Percentiles rank a stretch among this genome's conserved stretches.
Conservation (phyloP, 2,329 filamentous ascomycete genomes). For the Penicillium hesseltinei region DNA sequence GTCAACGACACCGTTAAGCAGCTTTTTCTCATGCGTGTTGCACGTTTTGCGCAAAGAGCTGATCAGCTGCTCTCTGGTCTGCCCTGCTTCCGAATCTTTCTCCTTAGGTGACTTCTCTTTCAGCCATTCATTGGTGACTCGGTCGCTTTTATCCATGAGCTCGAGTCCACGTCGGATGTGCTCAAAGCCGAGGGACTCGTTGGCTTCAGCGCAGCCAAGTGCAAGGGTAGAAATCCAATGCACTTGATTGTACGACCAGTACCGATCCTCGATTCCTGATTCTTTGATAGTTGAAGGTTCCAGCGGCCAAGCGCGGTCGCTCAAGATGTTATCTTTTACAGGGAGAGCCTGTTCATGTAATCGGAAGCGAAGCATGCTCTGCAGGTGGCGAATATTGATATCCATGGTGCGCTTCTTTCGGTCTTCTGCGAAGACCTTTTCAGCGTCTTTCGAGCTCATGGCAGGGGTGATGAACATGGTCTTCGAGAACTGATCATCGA, state of each 20-base stretch:
- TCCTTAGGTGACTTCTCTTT: slow-evolving; percentile 34
- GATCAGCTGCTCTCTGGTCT: slow-evolving; percentile 44
- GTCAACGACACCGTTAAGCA: slow-evolving; percentile 79
- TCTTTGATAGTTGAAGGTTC: slow-evolving; percentile 30
- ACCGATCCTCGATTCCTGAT: slow-evolving; percentile 49
- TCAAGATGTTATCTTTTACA: slow-evolving; percentile 36
- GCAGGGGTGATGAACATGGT: slow-evolving; percentile 56
- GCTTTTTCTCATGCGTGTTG: slow-evolving; percentile 76
- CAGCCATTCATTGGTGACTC: slow-evolving; percentile 39
- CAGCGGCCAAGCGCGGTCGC: slow-evolving; percentile 31
- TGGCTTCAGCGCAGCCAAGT: slow-evolving; percentile 48
- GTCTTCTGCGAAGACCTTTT: slow-evolving; percentile 48
- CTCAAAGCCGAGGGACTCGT: slow-evolving; percentile 41
- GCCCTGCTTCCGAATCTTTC: slow-evolving; percentile 31
- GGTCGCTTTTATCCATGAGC: slow-evolving; percentile 44
- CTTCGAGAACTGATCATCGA: slow-evolving; percentile 49
- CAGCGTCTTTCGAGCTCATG: slow-evolving; percentile 38
- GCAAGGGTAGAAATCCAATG: slow-evolving; percentile 59
- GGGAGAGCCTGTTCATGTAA: slow-evolving; percentile 33
- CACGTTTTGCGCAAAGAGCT: slow-evolving; percentile 56
- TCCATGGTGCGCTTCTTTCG: slow-evolving; percentile 49
- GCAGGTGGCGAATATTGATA: slow-evolving; percentile 65
- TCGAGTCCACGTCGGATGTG: slow-evolving; percentile 38
- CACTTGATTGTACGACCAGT: slow-evolving; percentile 60
- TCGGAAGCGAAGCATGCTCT: slow-evolving; percentile 56